Evolutionary conservation across 2,329 filamentous ascomycete species (phyloP), one percentile per base, ranked within the genome.

Genomic region (Calonectria pauciramosa): DNA sequence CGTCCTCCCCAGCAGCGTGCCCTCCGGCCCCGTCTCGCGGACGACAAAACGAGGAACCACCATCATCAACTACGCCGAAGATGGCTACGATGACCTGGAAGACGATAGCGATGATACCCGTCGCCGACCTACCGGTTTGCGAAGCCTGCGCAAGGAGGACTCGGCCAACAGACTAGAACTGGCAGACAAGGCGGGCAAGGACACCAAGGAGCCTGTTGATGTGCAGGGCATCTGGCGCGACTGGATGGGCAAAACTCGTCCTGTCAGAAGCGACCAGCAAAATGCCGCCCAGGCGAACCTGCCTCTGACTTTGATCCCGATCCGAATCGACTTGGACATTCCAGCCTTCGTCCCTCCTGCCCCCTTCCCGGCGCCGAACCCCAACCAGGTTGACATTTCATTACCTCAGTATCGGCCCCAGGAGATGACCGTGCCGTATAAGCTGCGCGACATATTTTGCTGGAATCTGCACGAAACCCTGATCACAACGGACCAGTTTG

Each of bases 1-100:
- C 44, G 93, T 97, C 76, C 91, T 96, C 75, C 94, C 94, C 70
- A 93, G 56, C 23, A 63, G 92, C 76, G 88, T 89, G 72, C 90
- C 91, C n/a, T 85, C 91, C 3, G 93, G 92, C 30, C 91, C 93
- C 49, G 87, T 91, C 74, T 90, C 95, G 80, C 92, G 96, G 83
- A 98, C 95, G n/a, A 99, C 97, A 11, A 99, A 99, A 88, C 94
- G 97, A 85, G 97, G 97, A 72, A 99, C 97, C 2, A 97, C 95
- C 41, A 95, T 96, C 77, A 97, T 99, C 86, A 99, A 98, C 87
- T 99, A 99, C 83, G 96, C 97, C 30, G 97, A 99, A 84, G 96
- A 99, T 84, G 96, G 96, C 60, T 98, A 94, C 82, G 96, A 98
- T 78, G 96, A 96, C 81, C 85, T 91, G 72, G 91, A 92, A 47